Percentiles rank a stretch among this genome's conserved stretches.
phyloP scores from a whole-genome alignment of 768 basidiomycete genomes.

The Xerocomus potaroensis region DNA sequence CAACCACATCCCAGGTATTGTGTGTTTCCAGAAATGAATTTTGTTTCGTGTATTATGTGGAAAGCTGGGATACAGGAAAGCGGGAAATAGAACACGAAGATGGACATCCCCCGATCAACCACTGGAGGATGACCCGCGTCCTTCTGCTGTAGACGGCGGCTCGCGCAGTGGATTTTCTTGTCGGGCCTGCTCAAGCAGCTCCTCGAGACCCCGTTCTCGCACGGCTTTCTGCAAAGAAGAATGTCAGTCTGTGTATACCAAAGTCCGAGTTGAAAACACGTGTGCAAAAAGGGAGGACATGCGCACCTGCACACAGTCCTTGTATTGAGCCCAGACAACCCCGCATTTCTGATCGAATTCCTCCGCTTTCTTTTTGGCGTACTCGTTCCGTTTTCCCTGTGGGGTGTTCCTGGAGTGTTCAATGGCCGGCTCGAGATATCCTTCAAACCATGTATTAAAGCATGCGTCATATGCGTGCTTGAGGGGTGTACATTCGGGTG shows the following conservation, averaged over 20 bases:
- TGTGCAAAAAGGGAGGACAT: neutral
- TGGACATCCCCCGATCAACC: constrained; percentile 6
- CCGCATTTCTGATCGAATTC: constrained; percentile 89
- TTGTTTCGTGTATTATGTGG: neutral
- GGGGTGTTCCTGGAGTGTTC: constrained; percentile 36
- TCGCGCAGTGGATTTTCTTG: constrained; percentile 74
- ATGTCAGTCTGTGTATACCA: neutral
- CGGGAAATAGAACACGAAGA: neutral
- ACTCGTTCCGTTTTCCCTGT: constrained; percentile 47
- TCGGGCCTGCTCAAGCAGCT: constrained; percentile 73
- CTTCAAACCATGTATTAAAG: constrained; percentile 98
- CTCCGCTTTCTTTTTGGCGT: constrained; percentile 75
- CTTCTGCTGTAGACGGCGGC: constrained; percentile 36
- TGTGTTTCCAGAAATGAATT: neutral
- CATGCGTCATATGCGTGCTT: constrained; percentile 90
- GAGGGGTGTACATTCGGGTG: constrained; percentile 81
- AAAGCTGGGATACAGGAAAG: neutral
- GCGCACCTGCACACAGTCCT: constrained; percentile 77
- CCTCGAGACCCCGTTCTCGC: constrained; percentile 71
- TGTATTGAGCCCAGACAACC: constrained; percentile 75
- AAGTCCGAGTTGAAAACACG: neutral
- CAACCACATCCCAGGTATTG: too few species aligned
- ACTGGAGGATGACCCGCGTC: constrained; percentile 8
- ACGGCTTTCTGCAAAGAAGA: constrained; percentile 59
- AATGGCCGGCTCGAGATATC: constrained; percentile 84